phyloP scores from a whole-genome alignment of 306 rosid genomes.

The Urtica urens region DNA sequence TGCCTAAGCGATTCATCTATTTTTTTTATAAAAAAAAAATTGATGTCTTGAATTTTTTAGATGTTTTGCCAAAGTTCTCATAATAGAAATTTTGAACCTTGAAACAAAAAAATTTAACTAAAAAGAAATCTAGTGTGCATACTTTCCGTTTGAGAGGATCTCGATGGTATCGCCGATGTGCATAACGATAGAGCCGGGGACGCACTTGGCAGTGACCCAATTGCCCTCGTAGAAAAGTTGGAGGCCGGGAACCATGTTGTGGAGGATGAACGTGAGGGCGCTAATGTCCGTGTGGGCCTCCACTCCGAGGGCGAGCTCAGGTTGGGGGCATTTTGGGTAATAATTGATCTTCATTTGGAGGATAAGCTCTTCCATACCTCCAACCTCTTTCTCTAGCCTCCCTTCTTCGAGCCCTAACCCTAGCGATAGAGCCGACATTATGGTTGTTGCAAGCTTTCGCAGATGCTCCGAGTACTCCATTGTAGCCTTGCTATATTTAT shows the following conservation, averaged over 20 bases:
- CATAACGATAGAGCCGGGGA: constrained; percentile 64
- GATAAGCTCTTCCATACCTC: constrained; percentile 65
- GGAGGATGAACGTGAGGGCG: constrained; percentile 72
- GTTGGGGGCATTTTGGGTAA: constrained; percentile 81
- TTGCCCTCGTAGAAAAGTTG: constrained; percentile 56
- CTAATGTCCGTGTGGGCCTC: constrained; percentile 84
- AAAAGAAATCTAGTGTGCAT: too few relatives aligned
- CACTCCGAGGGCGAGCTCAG: constrained; percentile 73
- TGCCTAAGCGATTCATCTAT: too few relatives aligned
- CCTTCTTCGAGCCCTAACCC: constrained; percentile 65
- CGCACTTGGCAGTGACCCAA: constrained; percentile 77
- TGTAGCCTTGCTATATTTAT: constrained; percentile 53
- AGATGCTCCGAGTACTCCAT: constrained; percentile 51
- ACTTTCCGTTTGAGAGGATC: constrained; percentile 61
- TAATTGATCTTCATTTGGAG: constrained; percentile 80
- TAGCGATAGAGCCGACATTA: constrained; percentile 37
- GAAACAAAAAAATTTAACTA: too few relatives aligned
- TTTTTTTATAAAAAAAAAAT: too few relatives aligned
- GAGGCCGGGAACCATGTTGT: constrained; percentile 88
- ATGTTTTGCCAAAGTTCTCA: too few relatives aligned
- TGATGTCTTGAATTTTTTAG: too few relatives aligned
- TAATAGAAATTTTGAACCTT: too few relatives aligned
- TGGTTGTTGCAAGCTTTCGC: constrained; percentile 46
- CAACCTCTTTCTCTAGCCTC: constrained; percentile 66
- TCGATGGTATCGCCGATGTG: constrained; percentile 80